phyloP scores from a whole-genome alignment of 2,329 filamentous ascomycete genomes.

The Hypoxylon sp. region DNA sequence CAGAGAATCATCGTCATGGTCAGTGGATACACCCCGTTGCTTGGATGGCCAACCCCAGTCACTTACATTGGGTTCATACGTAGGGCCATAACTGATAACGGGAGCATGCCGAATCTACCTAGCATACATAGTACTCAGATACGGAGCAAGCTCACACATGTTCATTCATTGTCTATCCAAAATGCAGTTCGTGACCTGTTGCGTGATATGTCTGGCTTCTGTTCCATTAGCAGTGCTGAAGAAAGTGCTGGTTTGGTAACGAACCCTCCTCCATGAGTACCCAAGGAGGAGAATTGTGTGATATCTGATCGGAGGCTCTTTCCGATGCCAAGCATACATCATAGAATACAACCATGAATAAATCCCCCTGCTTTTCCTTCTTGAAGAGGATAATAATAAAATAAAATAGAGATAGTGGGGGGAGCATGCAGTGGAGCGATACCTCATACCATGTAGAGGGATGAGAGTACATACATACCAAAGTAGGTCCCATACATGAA shows the following conservation, averaged over 20 bases:
- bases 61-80: too few species aligned
- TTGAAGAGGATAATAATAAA: conserved; percentile 23
- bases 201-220: not conserved
- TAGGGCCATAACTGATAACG: conserved; percentile 16
- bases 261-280: conserved; percentile 4
- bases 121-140: not conserved
- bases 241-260: not conserved
- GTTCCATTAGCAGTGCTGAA: not conserved
- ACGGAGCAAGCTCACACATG: not conserved
- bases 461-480: conserved; percentile 4
- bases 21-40: conserved; percentile 13
- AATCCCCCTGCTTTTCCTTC: not conserved
- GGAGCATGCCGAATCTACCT: conserved; percentile 14
- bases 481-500: not conserved
- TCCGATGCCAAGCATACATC: conserved; percentile 4
- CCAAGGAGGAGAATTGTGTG: conserved; percentile 14
- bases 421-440: conserved; percentile 1
- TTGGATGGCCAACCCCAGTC: conserved; percentile 14
- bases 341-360: conserved; percentile 10
- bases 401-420: conserved; percentile 1
- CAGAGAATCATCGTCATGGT: not conserved
- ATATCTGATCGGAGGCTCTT: conserved; percentile 26
- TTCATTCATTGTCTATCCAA: conserved; percentile 5
- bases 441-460: not conserved
- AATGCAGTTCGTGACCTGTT: not conserved